phyloP scores from a whole-genome alignment of 306 rosid genomes.

The Cucurbita maxima region DNA sequence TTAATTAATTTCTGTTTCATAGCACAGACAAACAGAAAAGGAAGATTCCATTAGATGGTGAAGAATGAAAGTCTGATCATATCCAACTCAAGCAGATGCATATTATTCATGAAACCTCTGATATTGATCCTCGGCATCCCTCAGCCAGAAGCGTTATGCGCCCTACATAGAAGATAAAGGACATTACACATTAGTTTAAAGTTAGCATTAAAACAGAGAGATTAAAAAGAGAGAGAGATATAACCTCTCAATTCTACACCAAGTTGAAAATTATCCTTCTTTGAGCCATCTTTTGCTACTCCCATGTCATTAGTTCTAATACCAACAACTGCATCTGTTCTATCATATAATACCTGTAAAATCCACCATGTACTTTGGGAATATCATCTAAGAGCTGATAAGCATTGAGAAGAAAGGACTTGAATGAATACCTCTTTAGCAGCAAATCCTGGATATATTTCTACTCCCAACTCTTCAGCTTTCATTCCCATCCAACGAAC shows the following conservation, averaged over 20 bases:
- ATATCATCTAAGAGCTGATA: conserved; percentile 1
- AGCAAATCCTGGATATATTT: conserved; percentile 92
- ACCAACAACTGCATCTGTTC: conserved; percentile 50
- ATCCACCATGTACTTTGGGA: conserved; percentile 3
- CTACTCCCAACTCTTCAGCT: conserved; percentile 94
- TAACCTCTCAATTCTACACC: conserved; percentile 79
- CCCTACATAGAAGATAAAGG: conserved; percentile 29
- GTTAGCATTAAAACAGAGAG: neutral
- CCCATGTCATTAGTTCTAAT: conserved; percentile 95
- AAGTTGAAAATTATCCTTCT: conserved; percentile 71
- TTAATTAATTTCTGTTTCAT: conserved; percentile 46
- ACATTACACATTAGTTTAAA: neutral
- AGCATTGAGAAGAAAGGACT: conserved; percentile 9
- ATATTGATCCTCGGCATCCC: conserved; percentile 93
- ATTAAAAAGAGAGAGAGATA: conserved; percentile 13
- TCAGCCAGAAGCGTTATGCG: conserved; percentile 65
- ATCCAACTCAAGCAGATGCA: conserved; percentile 6
- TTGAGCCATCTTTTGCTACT: conserved; percentile 73
- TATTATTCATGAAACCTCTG: conserved; percentile 51
- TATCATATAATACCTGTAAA: conserved; percentile 64
- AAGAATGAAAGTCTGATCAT: neutral
- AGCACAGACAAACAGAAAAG: neutral
- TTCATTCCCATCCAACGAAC: conserved; percentile 88
- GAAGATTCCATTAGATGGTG: conserved; percentile 3
- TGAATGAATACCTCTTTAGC: conserved; percentile 68